Percentiles rank a stretch among this genome's conserved stretches.
phyloP scores from a whole-genome alignment of 2,329 filamentous ascomycete genomes.

The Pezicula neosporulosa region DNA sequence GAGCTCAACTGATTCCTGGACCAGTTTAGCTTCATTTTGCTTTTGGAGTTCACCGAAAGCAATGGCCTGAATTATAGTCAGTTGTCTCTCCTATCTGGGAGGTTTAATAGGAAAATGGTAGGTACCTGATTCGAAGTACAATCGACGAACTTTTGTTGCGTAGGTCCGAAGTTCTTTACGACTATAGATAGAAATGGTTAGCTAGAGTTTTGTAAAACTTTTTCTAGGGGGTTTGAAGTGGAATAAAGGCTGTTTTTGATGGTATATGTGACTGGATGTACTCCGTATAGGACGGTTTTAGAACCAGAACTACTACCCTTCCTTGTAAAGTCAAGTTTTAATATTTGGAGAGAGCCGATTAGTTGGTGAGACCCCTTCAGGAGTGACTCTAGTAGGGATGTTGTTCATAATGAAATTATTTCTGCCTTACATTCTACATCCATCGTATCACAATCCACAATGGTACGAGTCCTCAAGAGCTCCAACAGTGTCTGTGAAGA shows the following conservation, averaged over 20 bases:
- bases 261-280: too few relatives aligned
- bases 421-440: constrained; percentile 38
- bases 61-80: constrained; percentile 37
- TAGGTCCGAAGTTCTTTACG: constrained; percentile 38
- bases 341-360: too few relatives aligned
- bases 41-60: constrained; percentile 44
- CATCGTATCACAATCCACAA: constrained; percentile 50
- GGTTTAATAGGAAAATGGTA: neutral
- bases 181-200: constrained; percentile 28
- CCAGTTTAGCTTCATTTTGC: constrained; percentile 32
- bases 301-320: too few relatives aligned
- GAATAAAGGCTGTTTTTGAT: neutral
- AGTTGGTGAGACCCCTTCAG: too few relatives aligned
- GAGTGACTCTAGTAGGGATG: too few relatives aligned
- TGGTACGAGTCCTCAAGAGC: constrained; percentile 37
- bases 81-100: neutral
- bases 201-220: neutral
- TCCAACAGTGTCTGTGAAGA: constrained; percentile 33
- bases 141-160: constrained; percentile 36
- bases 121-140: constrained; percentile 52
- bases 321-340: too few relatives aligned
- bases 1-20: constrained; percentile 33
- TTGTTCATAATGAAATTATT: neutral
- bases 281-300: too few relatives aligned
- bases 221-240: neutral